Base-by-base conservation (phyloP, 371 early-diverging fungal genomes). In the Mortierella sp. region DNA sequence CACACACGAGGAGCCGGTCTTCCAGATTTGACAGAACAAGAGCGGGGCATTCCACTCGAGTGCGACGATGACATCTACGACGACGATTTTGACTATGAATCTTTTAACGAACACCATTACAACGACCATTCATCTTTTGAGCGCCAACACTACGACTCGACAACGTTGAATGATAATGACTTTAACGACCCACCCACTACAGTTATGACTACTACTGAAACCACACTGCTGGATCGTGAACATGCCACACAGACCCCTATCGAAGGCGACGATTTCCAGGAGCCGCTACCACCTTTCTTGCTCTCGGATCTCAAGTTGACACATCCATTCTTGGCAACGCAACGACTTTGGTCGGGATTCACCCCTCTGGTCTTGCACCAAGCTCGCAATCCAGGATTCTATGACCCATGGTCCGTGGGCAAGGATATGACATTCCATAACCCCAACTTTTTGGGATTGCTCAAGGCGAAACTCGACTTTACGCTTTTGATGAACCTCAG, bases 391-490 rank as follows among this genome's bases (percentile, higher is more conserved):
- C 91, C 92, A 1, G 92, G 91, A 12, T 93, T 93, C 79, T 88
- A 82, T 49, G 94, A 94, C 49, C 92, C 92, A 14, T 94, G 89
- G 85, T 72, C 82, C 30, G 64, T 86, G 6, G 61, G 80, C 2
- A 60, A 81, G 24, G 90, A 90, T 47, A 74, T 89, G 28, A 93
- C 94, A 2, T 74, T 94, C 7, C 83, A 84, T 21, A 89, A 88
- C 56, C 85, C 84, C 42, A 72, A 62, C 34, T 90, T 90, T 54
- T 82, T 82, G 46, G 91, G 91, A 3, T 58, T 87, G 51, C 90
- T 87, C 64, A 78, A 83, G 12, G 94, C 90, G 8, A 94, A 94
- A 53, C 82, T 91, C 14, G 94, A 94, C 72, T 94, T 91, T 87
- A 86, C 91, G 1, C 82, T 94, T 64, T 71, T 90, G 41, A 82